Conservation (phyloP, 257 asterid species). For the Nicotiana otophora region DNA sequence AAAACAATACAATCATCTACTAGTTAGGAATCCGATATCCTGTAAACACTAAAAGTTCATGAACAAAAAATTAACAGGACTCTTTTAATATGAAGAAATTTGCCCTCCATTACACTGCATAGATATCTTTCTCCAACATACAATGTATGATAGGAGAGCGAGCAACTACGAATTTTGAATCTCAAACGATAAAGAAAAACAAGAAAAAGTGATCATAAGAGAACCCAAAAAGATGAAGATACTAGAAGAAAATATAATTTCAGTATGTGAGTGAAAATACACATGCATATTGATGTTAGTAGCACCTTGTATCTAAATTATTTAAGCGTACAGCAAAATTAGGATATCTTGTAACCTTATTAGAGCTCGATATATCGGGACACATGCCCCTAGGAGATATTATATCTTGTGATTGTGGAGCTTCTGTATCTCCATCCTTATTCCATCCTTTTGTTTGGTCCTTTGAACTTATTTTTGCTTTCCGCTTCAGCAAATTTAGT, state of each 20-base stretch:
- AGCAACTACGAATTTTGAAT: not conserved
- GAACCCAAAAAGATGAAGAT: not conserved
- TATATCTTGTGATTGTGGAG: conserved; percentile 60
- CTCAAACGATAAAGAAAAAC: not conserved
- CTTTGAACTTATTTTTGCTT: conserved; percentile 80
- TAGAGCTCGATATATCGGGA: conserved; percentile 53
- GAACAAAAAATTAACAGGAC: not conserved
- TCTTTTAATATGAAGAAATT: not conserved
- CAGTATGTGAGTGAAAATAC: not conserved
- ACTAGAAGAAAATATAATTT: not conserved
- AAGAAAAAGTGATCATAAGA: not conserved
- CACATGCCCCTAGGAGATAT: conserved; percentile 54
- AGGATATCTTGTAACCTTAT: conserved; percentile 51
- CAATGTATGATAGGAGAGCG: not conserved
- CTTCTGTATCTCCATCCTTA: conserved; percentile 74
- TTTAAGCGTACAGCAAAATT: not conserved
- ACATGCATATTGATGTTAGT: not conserved
- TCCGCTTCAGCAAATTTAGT: conserved; percentile 85
- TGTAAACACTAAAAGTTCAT: not conserved
- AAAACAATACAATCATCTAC: not conserved
- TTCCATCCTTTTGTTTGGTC: conserved; percentile 87
- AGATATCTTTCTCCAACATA: not conserved
- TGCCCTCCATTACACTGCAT: not conserved
- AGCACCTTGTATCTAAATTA: not conserved
- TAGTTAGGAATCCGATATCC: not conserved